phyloP scores from a whole-genome alignment of 1,139 yeast species.

The Nakaseomyces kungkrabaensis region DNA sequence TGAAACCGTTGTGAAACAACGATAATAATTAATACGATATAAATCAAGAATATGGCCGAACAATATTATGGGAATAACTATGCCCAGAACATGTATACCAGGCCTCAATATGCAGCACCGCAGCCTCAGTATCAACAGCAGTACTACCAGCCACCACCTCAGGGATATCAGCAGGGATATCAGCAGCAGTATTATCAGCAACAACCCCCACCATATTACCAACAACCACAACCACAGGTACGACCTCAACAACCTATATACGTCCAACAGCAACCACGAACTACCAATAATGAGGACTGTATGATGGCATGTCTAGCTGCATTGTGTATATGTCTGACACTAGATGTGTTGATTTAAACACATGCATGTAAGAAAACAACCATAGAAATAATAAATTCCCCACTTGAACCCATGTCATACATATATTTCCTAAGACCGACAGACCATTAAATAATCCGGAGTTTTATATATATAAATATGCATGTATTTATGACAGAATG shows the following conservation, averaged over 20 bases:
- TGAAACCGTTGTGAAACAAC: no score
- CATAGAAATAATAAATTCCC: not conserved
- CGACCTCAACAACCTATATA: conserved; percentile 46
- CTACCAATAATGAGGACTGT: conserved; percentile 37
- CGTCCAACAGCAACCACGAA: conserved; percentile 44
- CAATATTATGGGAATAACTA: conserved; percentile 1
- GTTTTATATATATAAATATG: not conserved
- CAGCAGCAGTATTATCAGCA: conserved; percentile 13
- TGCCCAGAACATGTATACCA: not conserved
- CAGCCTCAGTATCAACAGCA: conserved; percentile 4
- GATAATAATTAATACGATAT: not conserved
- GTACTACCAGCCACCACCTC: conserved; percentile 6
- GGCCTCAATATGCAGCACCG: not conserved
- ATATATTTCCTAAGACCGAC: no score
- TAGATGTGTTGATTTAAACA: conserved; percentile 48
- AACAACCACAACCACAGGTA: conserved; percentile 14
- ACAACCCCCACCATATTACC: conserved; percentile 14
- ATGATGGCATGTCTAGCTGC: conserved; percentile 62
- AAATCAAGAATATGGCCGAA: not conserved
- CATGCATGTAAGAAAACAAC: not conserved
- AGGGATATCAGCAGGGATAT: conserved; percentile 8
- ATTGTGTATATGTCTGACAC: conserved; percentile 59
- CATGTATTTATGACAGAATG: not conserved
- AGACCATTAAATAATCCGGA: not conserved
- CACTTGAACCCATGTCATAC: not conserved